Conservation (phyloP, 805 yeast genomes). For the Starmera dryadoides region DNA sequence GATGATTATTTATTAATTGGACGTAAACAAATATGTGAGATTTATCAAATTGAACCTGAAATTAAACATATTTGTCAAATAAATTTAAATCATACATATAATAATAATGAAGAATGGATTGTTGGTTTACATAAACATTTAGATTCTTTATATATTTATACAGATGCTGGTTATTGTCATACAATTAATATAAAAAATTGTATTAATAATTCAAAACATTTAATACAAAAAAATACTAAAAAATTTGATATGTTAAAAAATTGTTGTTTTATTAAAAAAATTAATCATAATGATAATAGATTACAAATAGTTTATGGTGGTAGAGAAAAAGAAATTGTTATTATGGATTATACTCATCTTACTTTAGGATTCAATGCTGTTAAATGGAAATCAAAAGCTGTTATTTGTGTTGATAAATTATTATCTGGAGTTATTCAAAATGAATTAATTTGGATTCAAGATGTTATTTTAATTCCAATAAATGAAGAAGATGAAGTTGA, state of each 20-base stretch:
- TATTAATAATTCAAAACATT: too few species aligned
- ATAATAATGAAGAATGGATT: too few species aligned
- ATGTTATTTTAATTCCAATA: conserved; percentile 5
- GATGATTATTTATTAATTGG: background rate
- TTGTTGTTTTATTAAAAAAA: too few species aligned
- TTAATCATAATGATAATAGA: background rate
- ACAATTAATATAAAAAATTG: too few species aligned
- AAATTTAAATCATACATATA: too few species aligned
- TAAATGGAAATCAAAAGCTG: background rate
- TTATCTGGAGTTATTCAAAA: background rate
- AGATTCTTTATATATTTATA: too few species aligned
- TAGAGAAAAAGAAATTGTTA: background rate
- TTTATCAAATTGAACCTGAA: background rate
- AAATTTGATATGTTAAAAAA: conserved; percentile 1
- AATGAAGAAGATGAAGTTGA: background rate
- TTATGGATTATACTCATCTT: too few species aligned
- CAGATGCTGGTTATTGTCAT: background rate
- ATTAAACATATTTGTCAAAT: too few species aligned
- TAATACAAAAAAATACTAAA: conserved; percentile 1
- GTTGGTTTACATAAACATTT: too few species aligned
- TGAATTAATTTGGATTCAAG: conserved; percentile 19
- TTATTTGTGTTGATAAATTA: background rate
- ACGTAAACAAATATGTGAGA: background rate
- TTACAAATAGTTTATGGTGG: background rate
- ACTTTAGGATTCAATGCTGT: too few species aligned